These are phyloP conservation scores for Beauveria sp. DNA, from an alignment of 2,329 filamentous ascomycete species.

Conservation along the genomic window DNA sequence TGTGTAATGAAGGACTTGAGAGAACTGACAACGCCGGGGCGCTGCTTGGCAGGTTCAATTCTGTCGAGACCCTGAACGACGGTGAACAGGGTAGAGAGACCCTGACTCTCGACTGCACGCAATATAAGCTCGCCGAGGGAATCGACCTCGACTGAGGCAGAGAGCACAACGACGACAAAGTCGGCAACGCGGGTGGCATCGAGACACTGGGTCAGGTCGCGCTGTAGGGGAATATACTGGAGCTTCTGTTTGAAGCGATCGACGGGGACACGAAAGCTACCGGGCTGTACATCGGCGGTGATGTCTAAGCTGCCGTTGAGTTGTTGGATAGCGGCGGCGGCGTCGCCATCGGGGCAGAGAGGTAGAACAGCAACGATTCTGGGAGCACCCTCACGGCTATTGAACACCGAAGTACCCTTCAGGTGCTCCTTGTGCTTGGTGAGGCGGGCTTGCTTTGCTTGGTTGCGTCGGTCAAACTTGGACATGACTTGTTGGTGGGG, in stretches of 20 bases:
- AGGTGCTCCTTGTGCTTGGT: constrained; percentile 78
- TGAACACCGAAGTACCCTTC: constrained; percentile 72
- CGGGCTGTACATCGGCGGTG: constrained; percentile 52
- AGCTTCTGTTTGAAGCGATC: constrained; percentile 94
- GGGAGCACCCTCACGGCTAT: constrained; percentile 79
- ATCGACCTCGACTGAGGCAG: constrained; percentile 76
- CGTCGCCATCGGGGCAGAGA: constrained; percentile 66
- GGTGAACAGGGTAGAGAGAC: constrained; percentile 85
- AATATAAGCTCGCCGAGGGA: constrained; percentile 77
- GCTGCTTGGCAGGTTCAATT: constrained; percentile 72
- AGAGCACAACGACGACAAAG: constrained; percentile 82
- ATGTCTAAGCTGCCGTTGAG: constrained; percentile 78
- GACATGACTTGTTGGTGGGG: constrained; percentile 96
- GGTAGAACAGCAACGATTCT: constrained; percentile 84
- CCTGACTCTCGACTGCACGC: constrained; percentile 83
- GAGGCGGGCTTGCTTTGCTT: constrained; percentile 82
- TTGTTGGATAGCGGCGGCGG: constrained; percentile 56
- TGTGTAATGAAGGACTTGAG: constrained; percentile 89
- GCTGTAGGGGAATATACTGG: constrained; percentile 69
- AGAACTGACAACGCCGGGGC: constrained; percentile 67
- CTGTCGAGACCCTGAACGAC: constrained; percentile 73
- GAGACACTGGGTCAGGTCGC: constrained; percentile 68
- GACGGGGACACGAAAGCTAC: constrained; percentile 59
- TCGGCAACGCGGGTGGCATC: constrained; percentile 86
- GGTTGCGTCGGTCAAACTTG: constrained; percentile 90